phyloP scores from a whole-genome alignment of 129 eudicot species.

The Flaveria linearis region DNA sequence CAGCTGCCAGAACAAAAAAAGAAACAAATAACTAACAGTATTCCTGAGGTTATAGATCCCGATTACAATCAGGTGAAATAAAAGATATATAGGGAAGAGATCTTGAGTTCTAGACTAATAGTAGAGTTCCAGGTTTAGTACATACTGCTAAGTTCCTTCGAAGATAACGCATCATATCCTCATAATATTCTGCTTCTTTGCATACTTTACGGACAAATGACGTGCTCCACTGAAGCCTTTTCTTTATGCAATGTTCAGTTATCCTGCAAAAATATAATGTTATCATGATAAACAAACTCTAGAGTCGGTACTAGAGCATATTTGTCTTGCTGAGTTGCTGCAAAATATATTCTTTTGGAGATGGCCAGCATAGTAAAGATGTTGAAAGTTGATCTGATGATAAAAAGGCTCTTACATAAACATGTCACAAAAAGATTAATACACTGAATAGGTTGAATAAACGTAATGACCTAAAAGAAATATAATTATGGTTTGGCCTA shows the following conservation, averaged over 20 bases:
- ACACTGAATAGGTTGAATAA: not conserved
- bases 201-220: conserved; percentile 92
- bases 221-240: conserved; percentile 84
- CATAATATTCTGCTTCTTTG: conserved; percentile 92
- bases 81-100: not conserved
- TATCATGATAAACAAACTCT: not conserved
- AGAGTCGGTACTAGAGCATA: conserved; percentile 4
- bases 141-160: conserved; percentile 89
- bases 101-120: not conserved
- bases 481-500: conserved; percentile 2
- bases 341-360: conserved; percentile 8
- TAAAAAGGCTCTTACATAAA: not conserved
- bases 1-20: conserved; percentile 66
- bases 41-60: conserved; percentile 1
- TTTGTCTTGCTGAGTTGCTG: not conserved
- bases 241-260: conserved; percentile 89
- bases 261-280: conserved; percentile 51
- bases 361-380: not conserved
- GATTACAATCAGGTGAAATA: conserved; percentile 3
- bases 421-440: not conserved
- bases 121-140: conserved; percentile 18
- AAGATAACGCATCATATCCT: conserved; percentile 94
- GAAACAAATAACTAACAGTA: conserved; percentile 3
- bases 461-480: not conserved
- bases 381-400: not conserved